Percentiles rank a stretch among this genome's conserved stretches.
Conservation (phyloP, 1,284 basidiomycete genomes). For the Pyrrhoderma noxium region DNA sequence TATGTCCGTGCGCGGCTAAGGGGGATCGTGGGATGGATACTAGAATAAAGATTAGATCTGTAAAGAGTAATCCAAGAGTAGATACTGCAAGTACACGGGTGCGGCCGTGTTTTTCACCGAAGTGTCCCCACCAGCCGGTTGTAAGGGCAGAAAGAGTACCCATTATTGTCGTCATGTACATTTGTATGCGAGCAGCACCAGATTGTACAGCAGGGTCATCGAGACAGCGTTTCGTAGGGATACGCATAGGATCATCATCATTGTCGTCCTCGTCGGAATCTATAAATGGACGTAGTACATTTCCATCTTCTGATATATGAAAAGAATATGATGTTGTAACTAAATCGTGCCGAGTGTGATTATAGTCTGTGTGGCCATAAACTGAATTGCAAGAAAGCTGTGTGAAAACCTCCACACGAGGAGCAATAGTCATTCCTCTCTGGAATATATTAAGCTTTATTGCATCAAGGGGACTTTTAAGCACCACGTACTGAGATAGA, state of each 20-base stretch:
- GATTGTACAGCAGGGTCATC: constrained; percentile 60
- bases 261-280: constrained; percentile 34
- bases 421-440: constrained; percentile 74
- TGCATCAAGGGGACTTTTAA: not conserved
- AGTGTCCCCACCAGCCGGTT: constrained; percentile 84
- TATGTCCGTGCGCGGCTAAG: constrained; percentile 59
- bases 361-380: constrained; percentile 34
- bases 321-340: constrained; percentile 16
- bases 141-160: constrained; percentile 80
- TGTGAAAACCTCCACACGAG: constrained; percentile 71
- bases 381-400: constrained; percentile 61
- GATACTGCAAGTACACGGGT: constrained; percentile 66
- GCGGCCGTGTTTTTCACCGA: constrained; percentile 73
- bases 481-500: constrained; percentile 49
- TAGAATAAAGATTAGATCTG: constrained; percentile 72
- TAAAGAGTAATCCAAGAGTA: constrained; percentile 67
- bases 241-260: constrained; percentile 36
- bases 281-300: constrained; percentile 16
- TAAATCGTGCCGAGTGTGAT: constrained; percentile 27
- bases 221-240: constrained; percentile 47
- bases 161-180: constrained; percentile 66
- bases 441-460: constrained; percentile 25
- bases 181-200: constrained; percentile 61
- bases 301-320: constrained; percentile 2
- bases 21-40: constrained; percentile 64